Base-by-base conservation (phyloP, 257 asterid species). In the Cruciata laevipes region DNA sequence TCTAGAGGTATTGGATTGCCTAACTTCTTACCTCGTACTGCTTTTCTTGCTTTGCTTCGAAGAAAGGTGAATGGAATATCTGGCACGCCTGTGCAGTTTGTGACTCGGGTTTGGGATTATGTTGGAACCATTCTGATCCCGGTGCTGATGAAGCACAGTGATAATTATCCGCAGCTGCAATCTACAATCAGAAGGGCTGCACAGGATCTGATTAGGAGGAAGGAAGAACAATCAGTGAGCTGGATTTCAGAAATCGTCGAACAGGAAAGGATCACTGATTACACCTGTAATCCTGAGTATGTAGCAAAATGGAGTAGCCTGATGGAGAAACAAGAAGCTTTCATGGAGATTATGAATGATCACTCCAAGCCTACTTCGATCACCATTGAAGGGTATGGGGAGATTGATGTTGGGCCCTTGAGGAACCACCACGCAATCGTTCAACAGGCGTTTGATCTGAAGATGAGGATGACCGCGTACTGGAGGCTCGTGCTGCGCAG, bases 381-480 rank as follows among this genome's bases (percentile, higher is more conserved):
- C 18, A 44, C 52, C 0, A 51, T 80, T 6, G 77, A 77, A 9
- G 82, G 78, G 1, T n/a, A 68, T 6, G 82, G 77, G 13, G 72
- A 2, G 1, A 49, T 71, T 8, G 62, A 71, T 0, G 56, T 80
- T 3, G 69, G 55, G 0, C 78, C 74, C 27, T 68, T 80, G 2
- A 52, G 79, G 13, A 61, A 52, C 6, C 57, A 59, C 65, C 32
- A 2, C 0, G 64, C 20, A 2, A 9, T 18, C 6, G 67, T 53
- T 8, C 67, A 62, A 4, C 74, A 77, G 59, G 85, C 85, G 0
- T 80, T 77, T 13, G 85, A 80, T 49, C 8, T 75, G 68, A 74
- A 68, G 62, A 71, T 71, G 74, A 63, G 83, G 53, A 47, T 75
- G 75, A 59, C 37, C 5, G 76, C 85, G 0, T 80, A 80, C 0